Percentiles rank a stretch among this genome's conserved stretches.
These are phyloP conservation scores for Saksenaea oblongispora DNA, from an alignment of 371 early-diverging fungal genomes.

Conservation along the genomic window DNA sequence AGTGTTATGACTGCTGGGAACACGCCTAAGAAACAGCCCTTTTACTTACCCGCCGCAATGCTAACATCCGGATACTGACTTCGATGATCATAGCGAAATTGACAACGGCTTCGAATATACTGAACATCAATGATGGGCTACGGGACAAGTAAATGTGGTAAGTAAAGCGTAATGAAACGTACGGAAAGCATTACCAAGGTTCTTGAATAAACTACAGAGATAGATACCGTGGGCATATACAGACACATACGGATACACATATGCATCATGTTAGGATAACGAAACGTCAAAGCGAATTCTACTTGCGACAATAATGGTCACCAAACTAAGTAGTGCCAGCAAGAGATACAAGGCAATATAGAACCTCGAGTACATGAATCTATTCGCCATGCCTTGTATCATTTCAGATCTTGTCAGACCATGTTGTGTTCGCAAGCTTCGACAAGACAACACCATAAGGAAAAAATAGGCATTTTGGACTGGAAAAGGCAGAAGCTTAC, in stretches of 20 bases:
- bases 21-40: neutral
- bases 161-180: neutral
- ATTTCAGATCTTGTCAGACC: constrained; percentile 64
- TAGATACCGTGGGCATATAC: neutral
- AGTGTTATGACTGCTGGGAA: neutral
- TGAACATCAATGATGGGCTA: constrained; percentile 52
- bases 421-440: constrained; percentile 44
- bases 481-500: neutral
- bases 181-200: constrained; percentile 32
- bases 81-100: constrained; percentile 78
- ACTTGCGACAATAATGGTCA: constrained; percentile 66
- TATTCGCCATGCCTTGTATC: constrained; percentile 72
- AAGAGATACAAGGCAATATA: constrained; percentile 72
- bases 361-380: constrained; percentile 76
- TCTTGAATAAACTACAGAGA: constrained; percentile 37
- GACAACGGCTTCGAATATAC: constrained; percentile 69
- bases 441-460: neutral
- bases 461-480: neutral
- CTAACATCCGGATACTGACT: constrained; percentile 66
- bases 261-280: neutral
- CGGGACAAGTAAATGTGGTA: neutral
- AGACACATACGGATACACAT: neutral
- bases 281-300: neutral
- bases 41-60: constrained; percentile 64
- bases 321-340: constrained; percentile 63